A percentile compares a stretch with the other conserved stretches of the same genome.
Conservation (phyloP, 352 stramenopile genomes). For the Phytophthora capsici region DNA sequence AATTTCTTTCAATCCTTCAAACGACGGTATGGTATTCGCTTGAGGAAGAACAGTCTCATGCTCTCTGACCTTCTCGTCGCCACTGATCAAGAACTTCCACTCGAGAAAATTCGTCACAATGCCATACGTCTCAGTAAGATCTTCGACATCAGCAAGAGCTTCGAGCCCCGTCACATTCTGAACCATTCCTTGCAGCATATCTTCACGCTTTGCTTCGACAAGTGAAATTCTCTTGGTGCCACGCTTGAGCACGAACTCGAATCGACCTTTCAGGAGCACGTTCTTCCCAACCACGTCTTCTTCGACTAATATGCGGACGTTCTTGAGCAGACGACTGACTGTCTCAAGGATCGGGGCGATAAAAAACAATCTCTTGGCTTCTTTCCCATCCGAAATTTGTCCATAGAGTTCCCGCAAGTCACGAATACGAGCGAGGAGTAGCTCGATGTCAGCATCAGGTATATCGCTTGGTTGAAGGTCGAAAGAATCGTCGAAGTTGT, state of each 20-base stretch:
- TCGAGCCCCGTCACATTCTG: constrained; percentile 36
- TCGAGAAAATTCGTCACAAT: constrained; percentile 34
- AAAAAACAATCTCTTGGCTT: constrained; percentile 27
- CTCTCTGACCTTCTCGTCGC: constrained; percentile 18
- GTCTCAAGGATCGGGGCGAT: constrained; percentile 21
- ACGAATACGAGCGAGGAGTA: constrained; percentile 21
- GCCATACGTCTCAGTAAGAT: constrained; percentile 28
- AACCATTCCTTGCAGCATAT: constrained; percentile 36
- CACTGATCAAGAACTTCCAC: constrained; percentile 26
- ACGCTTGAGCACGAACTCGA: constrained; percentile 44
- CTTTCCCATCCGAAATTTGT: constrained; percentile 13
- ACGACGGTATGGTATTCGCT: constrained; percentile 7
- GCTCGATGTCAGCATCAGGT: constrained; percentile 28
- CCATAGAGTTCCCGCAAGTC: constrained; percentile 13
- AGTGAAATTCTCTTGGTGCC: constrained; percentile 35
- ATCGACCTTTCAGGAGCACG: constrained; percentile 34
- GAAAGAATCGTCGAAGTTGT: constrained; percentile 22
- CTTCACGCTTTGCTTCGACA: constrained; percentile 35
- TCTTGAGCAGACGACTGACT: constrained; percentile 27
- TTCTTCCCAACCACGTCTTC: constrained; percentile 29
- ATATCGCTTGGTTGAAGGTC: constrained; percentile 20
- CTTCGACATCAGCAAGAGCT: constrained; percentile 36
- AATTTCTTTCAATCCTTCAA: constrained; percentile 24
- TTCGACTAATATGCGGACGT: constrained; percentile 27
- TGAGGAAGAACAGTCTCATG: constrained; percentile 10